Percentiles rank a stretch among this genome's conserved stretches.
These are phyloP conservation scores for Astragalus membranaceus DNA, from an alignment of 306 rosid species.

Conservation along the genomic window DNA sequence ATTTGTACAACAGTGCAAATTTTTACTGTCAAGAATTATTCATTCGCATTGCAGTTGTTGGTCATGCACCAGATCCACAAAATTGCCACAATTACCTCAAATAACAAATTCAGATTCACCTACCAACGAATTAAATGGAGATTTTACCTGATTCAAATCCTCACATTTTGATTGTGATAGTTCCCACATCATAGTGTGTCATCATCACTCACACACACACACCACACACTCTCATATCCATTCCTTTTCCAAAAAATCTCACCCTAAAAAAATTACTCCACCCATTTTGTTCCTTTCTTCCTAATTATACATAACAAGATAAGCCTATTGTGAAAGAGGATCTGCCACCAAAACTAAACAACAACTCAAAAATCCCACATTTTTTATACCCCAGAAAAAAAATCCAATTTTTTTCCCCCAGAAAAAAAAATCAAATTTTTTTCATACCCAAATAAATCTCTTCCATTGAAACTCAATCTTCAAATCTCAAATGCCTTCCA, in stretches of 20 bases:
- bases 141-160: not conserved
- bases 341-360: slow-evolving; percentile 29
- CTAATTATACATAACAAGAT: slow-evolving; percentile 1
- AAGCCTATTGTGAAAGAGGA: slow-evolving; percentile 36
- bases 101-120: not conserved
- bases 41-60: not conserved
- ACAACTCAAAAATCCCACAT: not conserved
- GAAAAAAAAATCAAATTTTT: not conserved
- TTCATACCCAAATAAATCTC: slow-evolving; percentile 11
- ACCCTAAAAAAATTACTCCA: not conserved
- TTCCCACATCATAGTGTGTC: not conserved
- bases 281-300: not conserved
- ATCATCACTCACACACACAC: too few species aligned
- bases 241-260: not conserved
- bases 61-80: not conserved
- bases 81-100: not conserved
- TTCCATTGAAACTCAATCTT: slow-evolving; percentile 63
- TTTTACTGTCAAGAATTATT: too few species aligned
- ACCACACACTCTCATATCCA: not conserved
- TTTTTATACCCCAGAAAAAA: slow-evolving; percentile 9
- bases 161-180: slow-evolving; percentile 23
- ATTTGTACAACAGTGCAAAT: too few species aligned
- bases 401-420: not conserved
- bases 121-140: not conserved
- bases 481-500: slow-evolving; percentile 52